phyloP scores from a whole-genome alignment of 257 asterid species.

The Voacanga thouarsii region DNA sequence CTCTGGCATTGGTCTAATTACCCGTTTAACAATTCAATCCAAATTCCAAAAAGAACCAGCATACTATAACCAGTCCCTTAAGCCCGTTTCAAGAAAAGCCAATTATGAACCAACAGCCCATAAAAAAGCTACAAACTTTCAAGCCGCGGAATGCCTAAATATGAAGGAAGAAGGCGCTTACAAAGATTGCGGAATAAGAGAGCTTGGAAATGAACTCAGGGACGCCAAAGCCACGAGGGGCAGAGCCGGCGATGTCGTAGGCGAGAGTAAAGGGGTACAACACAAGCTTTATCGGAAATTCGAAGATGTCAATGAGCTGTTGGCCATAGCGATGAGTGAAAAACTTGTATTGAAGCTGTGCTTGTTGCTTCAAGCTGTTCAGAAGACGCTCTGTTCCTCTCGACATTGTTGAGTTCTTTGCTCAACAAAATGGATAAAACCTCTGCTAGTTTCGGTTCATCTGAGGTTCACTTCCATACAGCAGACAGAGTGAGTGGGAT shows the following conservation, averaged over 20 bases:
- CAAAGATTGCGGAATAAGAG: slow-evolving; percentile 85
- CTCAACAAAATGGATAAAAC: slow-evolving; percentile 10
- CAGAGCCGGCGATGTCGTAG: slow-evolving; percentile 90
- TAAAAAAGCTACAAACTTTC: not conserved
- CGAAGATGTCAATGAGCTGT: slow-evolving; percentile 59
- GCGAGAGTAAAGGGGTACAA: slow-evolving; percentile 78
- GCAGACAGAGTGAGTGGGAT: not conserved
- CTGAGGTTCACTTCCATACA: not conserved
- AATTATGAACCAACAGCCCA: not conserved
- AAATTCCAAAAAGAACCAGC: slow-evolving; percentile 7
- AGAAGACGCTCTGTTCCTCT: slow-evolving; percentile 40
- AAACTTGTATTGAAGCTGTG: slow-evolving; percentile 53
- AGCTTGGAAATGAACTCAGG: slow-evolving; percentile 87
- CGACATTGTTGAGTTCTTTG: slow-evolving; percentile 34
- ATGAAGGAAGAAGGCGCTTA: slow-evolving; percentile 23
- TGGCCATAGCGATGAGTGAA: slow-evolving; percentile 65
- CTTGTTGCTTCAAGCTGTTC: slow-evolving; percentile 37
- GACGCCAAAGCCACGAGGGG: slow-evolving; percentile 98
- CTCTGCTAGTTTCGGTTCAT: slow-evolving; percentile 5
- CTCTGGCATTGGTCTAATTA: not conserved
- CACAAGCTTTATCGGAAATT: slow-evolving; percentile 76
- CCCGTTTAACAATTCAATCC: not conserved
- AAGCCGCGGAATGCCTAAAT: not conserved
- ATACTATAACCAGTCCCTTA: not conserved
- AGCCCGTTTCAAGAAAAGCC: not conserved